A percentile compares a stretch with the other conserved stretches of the same genome.
Conservation (phyloP, 2,329 filamentous ascomycete species). For the Dryadomyces quercivorus region DNA sequence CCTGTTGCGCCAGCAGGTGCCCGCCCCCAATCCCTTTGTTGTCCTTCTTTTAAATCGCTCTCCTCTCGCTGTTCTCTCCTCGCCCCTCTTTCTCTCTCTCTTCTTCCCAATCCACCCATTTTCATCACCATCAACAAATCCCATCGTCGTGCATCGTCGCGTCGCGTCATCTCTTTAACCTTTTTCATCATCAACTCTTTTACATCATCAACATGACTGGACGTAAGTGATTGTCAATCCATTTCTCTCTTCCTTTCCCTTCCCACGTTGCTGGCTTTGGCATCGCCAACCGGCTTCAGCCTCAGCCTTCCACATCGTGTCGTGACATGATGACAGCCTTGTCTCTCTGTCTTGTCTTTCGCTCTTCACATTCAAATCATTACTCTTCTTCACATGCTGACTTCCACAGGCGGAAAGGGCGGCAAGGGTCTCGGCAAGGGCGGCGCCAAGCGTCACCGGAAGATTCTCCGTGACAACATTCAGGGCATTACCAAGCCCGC, state of each 20-base stretch:
- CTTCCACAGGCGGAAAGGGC: constrained; percentile 67
- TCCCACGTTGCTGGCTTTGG: not conserved
- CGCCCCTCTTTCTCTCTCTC: constrained; percentile 1
- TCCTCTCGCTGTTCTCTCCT: constrained; percentile 1
- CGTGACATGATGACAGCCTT: not conserved
- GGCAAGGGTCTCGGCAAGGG: constrained; percentile 98
- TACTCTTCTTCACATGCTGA: no score
- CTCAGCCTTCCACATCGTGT: not conserved
- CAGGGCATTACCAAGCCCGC: constrained; percentile 98
- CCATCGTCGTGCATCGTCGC: constrained; percentile 15
- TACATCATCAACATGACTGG: constrained; percentile 20
- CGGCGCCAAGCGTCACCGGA: constrained; percentile 96
- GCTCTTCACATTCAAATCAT: no score
- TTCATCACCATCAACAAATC: constrained; percentile 15
- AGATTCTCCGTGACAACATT: constrained; percentile 99
- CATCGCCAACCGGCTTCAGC: not conserved
- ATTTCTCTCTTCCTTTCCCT: not conserved
- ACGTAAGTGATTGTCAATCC: constrained; percentile 11
- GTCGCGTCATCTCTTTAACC: constrained; percentile 16
- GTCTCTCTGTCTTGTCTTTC: not conserved
- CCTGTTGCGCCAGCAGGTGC: not conserved
- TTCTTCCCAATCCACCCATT: constrained; percentile 10
- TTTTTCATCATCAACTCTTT: constrained; percentile 19
- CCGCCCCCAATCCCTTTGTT: not conserved
- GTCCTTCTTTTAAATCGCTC: constrained; percentile 6